Base-by-base conservation (phyloP, 2,329 filamentous ascomycete species). In the Trichoderma semiorbis region DNA sequence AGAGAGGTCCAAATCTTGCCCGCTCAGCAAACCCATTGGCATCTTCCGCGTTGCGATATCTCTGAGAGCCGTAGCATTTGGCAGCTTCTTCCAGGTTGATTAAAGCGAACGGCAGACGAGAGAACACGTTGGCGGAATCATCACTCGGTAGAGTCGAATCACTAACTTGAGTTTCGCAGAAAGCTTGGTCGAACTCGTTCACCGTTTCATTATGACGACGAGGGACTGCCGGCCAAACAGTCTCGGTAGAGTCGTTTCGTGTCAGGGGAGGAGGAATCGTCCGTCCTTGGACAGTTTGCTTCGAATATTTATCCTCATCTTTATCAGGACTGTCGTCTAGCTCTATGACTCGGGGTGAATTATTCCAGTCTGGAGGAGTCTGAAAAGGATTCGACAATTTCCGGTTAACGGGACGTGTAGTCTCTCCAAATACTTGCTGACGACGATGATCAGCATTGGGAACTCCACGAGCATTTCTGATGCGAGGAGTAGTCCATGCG, bases 51-150 rank as follows among this genome's bases (percentile, higher is more conserved):
- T 18, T 61, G 12, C 66, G 66, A 8, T 69, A 47, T 16, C 66
- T 21, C 39, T 69, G 66, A 32, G 66, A 69, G 55, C 66, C 66
- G 10, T 69, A 47, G 16, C 34, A 32, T 72, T 77, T 77, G 2
- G 81, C 80, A 16, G 81, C 81, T 43, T 82, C 81, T 1, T 79
- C 78, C 18, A 83, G 75, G 67, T 81, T 81, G 61, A 83, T 79
- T 14, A 83, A 76, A 11, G 78, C 77, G 43, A 83, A 83, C 1
- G 78, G 80, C 2, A 83, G 76, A 2, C 75, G 77, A 3, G 78
- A 75, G 30, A 79, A 75, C 5, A 76, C 74, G 21, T 71, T 57
- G 16, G 32, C 34, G 16, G 39, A 71, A 53, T 60, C 57, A 47
- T 64, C 66, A 28, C 32, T 66, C 4, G 64, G 57, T 2, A 50